Base-by-base conservation (phyloP, 768 basidiomycete species). In the Hericium coralloides region DNA sequence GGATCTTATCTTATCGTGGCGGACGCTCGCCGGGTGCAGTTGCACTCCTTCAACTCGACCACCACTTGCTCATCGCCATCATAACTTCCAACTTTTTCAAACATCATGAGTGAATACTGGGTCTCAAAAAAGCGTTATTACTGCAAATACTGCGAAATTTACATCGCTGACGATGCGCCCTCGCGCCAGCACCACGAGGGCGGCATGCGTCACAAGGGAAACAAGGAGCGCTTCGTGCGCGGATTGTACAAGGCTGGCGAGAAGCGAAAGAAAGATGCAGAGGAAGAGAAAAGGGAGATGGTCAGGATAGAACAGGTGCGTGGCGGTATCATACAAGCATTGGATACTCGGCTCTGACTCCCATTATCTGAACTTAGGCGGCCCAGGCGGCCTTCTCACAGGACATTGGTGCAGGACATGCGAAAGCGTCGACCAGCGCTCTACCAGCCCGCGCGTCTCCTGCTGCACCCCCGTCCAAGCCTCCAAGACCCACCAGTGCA, bases 61-160 rank as follows among this genome's bases (percentile, higher is more conserved):
- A 31, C 8, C 31, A 31, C 31, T 31, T 50, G 6, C 22, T 22
- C 8, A 50, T 23, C 49, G 20, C 2, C 25, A 50, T 36, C 12
- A 6, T 36, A 25, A 36, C 12, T n/a, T 50, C 9, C 12, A 12
- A 50, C 18, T 23, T 49, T 12, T 23, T 36, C 22, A 18, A 45
- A 58, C 60, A 64, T 63, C 68, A 94, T 93, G 92, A 85, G 84
- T 63, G 92, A 94, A 69, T 94, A 87, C 69, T 95, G 92, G 92
- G 87, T 94, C 60, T 91, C 91, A 23, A 84, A 89, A 69, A 93
- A 94, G 72, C 87, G 84, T 64, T 95, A 95, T 72, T 89, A 82
- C 68, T 97, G 94, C 84, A 93, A 94, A 69, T 98, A 98, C 76
- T 98, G 97, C 75, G 89, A 93, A 52, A 93, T 92, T 60, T 98